Evolutionary conservation across 176 grass and related monocot species (phyloP), one percentile per base, ranked within the genome.

Genomic region (Alloteropsis semialata): DNA sequence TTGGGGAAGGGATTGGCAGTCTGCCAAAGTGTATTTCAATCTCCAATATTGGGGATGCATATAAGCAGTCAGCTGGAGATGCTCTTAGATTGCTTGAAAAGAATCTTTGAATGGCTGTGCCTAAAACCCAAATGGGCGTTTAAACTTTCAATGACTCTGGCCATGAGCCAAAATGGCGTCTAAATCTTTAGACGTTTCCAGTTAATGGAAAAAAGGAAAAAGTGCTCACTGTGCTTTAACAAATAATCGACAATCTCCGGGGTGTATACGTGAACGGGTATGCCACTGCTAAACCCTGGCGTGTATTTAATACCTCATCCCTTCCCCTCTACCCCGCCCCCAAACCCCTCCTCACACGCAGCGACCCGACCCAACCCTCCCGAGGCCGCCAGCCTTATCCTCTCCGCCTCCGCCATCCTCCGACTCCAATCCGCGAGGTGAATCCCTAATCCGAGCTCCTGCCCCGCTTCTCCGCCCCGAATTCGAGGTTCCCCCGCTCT

Each of bases 361-460:
- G 42, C 70, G 55, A 32, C 38, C 38, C 28, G 3, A 33, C 60
- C 51, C 33, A 38, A 13, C 62, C 19, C 70, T 68, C 54, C 44
- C 78, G 78, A 72, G 18, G 78, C 69, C 77, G 87, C 82, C 59
- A 85, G 87, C 82, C 88, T 86, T 90, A 90, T 90, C 88, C 73
- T 86, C 82, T 90, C 83, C 88, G 38, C 34, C 49, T 8, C 59
- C 63, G 15, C 18, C n/a, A 1, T 21, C 79, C 72, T 6, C 70
- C 80, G 10, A 18, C 72, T 66, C 48, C 82, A 18, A 78, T 56
- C 44, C 46, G 80, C 44, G 55, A 79, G 57, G 65, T 77, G 57
- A 83, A 63, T 39, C 60, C 59, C 37, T 28, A 42, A 25, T 54
- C 71, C 37, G 25, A 29, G n/a, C 69, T 69, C 19, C 44, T 12